Base-by-base conservation (phyloP, 768 basidiomycete genomes). In the Xerocomellus dryophilus region DNA sequence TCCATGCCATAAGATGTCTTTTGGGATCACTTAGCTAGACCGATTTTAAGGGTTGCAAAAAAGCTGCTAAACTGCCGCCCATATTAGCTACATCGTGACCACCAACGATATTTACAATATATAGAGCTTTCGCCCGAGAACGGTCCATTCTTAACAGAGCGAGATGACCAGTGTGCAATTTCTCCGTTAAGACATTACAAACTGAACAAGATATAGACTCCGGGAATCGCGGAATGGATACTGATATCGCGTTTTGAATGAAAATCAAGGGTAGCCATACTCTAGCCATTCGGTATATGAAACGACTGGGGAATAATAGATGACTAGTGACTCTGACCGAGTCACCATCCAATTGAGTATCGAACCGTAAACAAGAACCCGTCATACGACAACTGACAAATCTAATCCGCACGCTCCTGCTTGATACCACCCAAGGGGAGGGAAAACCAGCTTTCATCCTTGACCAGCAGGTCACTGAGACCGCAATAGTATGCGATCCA, bases 401-500 rank as follows among this genome's bases (percentile, higher is more conserved):
- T 39, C 36, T 47, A 51, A 20, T 59, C 44, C 12, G 10, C 39
- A 1, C 42, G 45, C 18, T 15, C 50, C 39, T 62, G 58, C 40
- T 38, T 43, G 36, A 70, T 63, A 0, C 0, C 4, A 11, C 78
- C 78, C 50, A 77, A 38, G 0, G 78, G 78, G 18, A 80, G 70
- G 0, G 58, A 61, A 61, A 79, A 74, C 69, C 65, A 77, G 39
- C 68, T 63, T 57, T 74, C 74, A 1, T 64, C 68, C 38, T 63
- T 63, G 20, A 71, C 67, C 17, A 80, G 72, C 12, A 80, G 58
- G 48, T 78, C 72, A 2, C 74, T 71, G 14, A 75, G 66, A 52
- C 74, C 79, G 43, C 66, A 62, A 51, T 80, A 80, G 70, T 74
- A 80, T 11, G 79, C 79, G 49, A 80, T 61, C 54, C 69, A 59